A percentile compares a stretch with the other conserved stretches of the same genome.
These are phyloP conservation scores for Colletotrichum kahawae DNA, from an alignment of 2,329 filamentous ascomycete species.

Conservation along the genomic window DNA sequence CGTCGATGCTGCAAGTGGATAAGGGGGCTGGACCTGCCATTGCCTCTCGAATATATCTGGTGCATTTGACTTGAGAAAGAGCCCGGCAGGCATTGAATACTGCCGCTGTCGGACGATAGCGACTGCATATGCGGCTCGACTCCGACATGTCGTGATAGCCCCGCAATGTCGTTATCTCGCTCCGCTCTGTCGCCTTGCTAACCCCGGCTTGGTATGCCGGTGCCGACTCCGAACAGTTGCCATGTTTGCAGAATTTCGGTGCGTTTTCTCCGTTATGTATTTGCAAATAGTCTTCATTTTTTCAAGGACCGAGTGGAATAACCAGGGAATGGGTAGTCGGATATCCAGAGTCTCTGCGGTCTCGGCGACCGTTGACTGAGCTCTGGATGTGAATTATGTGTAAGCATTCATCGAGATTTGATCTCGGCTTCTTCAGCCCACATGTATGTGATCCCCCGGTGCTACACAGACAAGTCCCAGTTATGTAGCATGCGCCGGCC, in stretches of 20 bases:
- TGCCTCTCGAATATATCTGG: not conserved
- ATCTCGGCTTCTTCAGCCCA: not conserved
- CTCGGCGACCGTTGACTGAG: fast-evolving
- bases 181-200: slow-evolving; percentile 9
- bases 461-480: fast-evolving
- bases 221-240: not conserved
- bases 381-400: fast-evolving
- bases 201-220: not conserved
- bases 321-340: not conserved
- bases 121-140: not conserved
- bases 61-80: fast-evolving
- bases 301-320: not conserved
- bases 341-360: not conserved
- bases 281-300: not conserved
- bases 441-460: not conserved
- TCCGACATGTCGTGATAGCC: not conserved
- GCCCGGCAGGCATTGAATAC: not conserved
- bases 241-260: not conserved
- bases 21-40: not conserved
- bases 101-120: not conserved
- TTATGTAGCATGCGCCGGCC: not conserved
- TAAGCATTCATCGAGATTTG: fast-evolving
- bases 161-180: slow-evolving; percentile 15
- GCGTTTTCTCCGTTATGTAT: fast-evolving
- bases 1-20: not conserved